A percentile compares a stretch with the other conserved stretches of the same genome.
Conservation (phyloP, 2,329 filamentous ascomycete species). For the Lachnellula occidentalis region DNA sequence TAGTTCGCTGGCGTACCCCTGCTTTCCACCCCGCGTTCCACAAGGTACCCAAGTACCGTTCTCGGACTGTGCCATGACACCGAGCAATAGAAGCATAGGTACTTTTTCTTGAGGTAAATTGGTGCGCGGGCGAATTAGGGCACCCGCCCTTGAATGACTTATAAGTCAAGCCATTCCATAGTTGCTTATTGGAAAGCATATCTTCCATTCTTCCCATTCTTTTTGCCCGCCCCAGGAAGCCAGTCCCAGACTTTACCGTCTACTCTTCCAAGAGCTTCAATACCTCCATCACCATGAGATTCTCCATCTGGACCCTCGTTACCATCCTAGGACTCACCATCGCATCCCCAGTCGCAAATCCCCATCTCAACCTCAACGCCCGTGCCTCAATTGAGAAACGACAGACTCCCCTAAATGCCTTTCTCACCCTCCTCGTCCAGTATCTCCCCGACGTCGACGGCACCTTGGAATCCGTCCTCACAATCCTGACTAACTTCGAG, state of each 20-base stretch:
- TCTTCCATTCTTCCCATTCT: too few species aligned
- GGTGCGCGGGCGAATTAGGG: too few species aligned
- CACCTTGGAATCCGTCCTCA: conserved; percentile 13
- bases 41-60: too few species aligned
- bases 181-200: neutral
- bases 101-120: neutral
- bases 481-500: conserved; percentile 22
- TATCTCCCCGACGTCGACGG: conserved; percentile 22
- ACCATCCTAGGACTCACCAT: conserved; percentile 13
- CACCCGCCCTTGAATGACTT: too few species aligned
- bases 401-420: conserved; percentile 19
- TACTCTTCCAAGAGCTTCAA: neutral
- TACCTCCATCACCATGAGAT: conserved; percentile 12
- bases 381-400: conserved; percentile 2
- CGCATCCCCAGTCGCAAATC: conserved; percentile 12
- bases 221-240: neutral
- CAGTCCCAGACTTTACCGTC: neutral
- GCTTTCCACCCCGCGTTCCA: neutral
- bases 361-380: neutral
- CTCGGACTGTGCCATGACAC: neutral
- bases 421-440: conserved; percentile 22
- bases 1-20: neutral
- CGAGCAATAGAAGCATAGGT: neutral
- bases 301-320: conserved; percentile 8
- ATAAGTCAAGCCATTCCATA: neutral